Percentiles rank a stretch among this genome's conserved stretches.
Conservation (phyloP, 176 grass and related monocot species). For the Triticum turgidum region DNA sequence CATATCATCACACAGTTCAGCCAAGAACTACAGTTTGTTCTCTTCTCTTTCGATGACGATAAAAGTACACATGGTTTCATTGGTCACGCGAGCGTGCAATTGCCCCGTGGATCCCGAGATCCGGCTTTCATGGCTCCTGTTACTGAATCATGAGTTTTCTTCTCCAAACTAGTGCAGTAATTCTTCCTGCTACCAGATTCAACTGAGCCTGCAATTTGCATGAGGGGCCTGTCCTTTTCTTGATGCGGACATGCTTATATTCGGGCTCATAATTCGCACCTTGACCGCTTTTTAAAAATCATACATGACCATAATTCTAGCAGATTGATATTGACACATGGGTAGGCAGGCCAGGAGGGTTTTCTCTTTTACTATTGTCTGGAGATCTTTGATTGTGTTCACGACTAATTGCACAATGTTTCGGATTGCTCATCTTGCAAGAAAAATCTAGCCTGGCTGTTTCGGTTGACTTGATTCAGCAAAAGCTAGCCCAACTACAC, state of each 20-base stretch:
- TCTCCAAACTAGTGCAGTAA: not conserved
- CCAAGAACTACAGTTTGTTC: not conserved
- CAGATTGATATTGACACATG: conserved; percentile 31
- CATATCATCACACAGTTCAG: not conserved
- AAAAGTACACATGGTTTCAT: not conserved
- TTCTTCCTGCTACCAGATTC: conserved; percentile 24
- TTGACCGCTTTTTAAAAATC: conserved; percentile 32
- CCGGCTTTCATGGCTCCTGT: conserved; percentile 14
- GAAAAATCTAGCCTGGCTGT: not conserved
- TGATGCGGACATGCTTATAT: conserved; percentile 49
- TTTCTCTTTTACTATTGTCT: not conserved
- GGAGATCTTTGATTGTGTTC: not conserved
- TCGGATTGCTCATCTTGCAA: conserved; percentile 3
- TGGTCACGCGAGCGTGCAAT: not conserved
- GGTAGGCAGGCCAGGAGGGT: not conserved
- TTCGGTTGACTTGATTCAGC: conserved; percentile 18
- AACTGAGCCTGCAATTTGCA: not conserved
- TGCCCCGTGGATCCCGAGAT: not conserved
- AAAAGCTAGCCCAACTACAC: not conserved
- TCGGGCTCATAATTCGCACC: conserved; percentile 37
- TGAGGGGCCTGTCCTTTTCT: conserved; percentile 35
- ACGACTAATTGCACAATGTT: conserved; percentile 11
- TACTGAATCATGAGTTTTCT: conserved; percentile 20
- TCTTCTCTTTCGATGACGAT: not conserved
- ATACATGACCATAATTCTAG: conserved; percentile 19